Conservation (phyloP, 2,329 filamentous ascomycete species). For the Aspergillus udagawae region DNA sequence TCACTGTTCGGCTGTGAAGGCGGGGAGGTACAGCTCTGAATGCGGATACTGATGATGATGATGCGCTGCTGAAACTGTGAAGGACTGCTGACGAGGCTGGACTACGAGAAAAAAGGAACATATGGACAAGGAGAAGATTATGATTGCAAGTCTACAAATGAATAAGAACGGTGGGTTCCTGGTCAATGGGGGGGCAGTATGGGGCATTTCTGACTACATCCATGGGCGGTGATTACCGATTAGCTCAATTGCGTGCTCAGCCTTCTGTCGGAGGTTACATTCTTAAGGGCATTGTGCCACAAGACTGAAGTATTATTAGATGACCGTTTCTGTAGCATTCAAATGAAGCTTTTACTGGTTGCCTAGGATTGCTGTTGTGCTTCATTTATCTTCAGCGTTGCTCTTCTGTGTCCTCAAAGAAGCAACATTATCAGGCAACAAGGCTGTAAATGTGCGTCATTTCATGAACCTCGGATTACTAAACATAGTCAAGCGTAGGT, state of each 20-base stretch:
- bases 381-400: not conserved
- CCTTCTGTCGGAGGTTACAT: not conserved
- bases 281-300: not conserved
- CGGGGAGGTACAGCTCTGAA: constrained; percentile 14
- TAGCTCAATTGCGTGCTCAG: not conserved
- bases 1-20: constrained; percentile 17
- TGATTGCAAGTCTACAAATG: not conserved
- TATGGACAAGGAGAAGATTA: not conserved
- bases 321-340: not conserved
- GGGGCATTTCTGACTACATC: not conserved
- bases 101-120: not conserved
- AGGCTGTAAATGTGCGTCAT: not conserved
- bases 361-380: not conserved
- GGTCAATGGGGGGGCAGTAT: not conserved
- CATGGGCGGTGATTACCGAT: not conserved
- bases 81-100: not conserved
- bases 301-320: not conserved
- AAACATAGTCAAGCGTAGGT: not conserved
- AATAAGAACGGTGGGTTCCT: not conserved
- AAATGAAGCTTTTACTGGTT: not conserved
- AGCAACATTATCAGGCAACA: not conserved
- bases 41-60: constrained; percentile 3
- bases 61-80: not conserved
- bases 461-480: not conserved
- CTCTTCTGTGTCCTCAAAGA: not conserved